These are phyloP conservation scores for Fagopyrum tataricum DNA, from an alignment of 148 eudicot genomes.

Conservation along the genomic window DNA sequence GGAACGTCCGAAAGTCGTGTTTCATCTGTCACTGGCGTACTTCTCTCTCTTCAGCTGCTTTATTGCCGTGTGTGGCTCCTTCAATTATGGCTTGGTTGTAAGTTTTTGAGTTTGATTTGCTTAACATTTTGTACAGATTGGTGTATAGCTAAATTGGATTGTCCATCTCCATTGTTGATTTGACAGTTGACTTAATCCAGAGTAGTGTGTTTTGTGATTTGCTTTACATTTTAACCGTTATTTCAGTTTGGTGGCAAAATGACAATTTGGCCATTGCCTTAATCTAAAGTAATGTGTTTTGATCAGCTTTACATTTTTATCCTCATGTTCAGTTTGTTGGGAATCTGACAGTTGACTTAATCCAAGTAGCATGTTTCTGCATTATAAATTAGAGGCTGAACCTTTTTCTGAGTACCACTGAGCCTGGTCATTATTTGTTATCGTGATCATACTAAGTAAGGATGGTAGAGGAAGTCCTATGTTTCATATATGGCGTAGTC, in stretches of 20 bases:
- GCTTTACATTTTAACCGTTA: background rate
- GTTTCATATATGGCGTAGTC: background rate
- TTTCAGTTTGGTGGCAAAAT: no score
- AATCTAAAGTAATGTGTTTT: no score
- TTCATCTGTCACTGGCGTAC: conserved; percentile 22
- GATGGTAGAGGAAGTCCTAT: background rate
- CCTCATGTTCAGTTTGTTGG: background rate
- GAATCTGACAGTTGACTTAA: background rate
- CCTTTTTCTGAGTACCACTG: background rate
- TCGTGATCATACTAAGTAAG: background rate
- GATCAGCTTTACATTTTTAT: background rate
- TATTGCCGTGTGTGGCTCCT: conserved; percentile 30
- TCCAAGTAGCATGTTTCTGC: background rate
- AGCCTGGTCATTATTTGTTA: background rate
- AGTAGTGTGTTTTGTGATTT: background rate
- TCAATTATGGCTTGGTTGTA: conserved; percentile 34
- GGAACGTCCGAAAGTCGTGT: background rate
- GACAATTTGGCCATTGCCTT: no score
- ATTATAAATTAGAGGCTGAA: background rate
- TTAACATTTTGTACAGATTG: background rate
- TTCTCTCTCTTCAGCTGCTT: conserved; percentile 35
- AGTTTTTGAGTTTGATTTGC: conserved; percentile 16
- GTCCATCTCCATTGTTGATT: no score
- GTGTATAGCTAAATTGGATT: no score
- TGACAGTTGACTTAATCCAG: no score